Base-by-base conservation (phyloP, 805 yeast genomes). In the Kodamaea fukazawae region DNA sequence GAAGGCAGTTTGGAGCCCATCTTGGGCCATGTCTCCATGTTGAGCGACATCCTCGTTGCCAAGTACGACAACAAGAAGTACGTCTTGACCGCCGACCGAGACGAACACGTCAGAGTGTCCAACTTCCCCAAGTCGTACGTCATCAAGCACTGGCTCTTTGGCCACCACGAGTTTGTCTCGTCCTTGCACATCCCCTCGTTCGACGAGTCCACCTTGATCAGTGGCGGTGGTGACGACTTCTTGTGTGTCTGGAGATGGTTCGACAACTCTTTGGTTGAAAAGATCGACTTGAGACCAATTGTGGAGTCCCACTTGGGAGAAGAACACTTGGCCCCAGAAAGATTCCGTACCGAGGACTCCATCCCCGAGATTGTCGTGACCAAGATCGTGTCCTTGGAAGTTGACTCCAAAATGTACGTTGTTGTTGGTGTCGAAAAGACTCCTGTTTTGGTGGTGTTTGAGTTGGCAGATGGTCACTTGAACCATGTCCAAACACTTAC, bases 11-110 rank as follows among this genome's bases (percentile, higher is more conserved):
- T 68, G 36, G 74, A 68, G 28, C 97, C 97, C 2, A 71, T 91
- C 5, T 65, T 91, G 39, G 99, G 99, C 6, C 99, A 93, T 62
- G 98, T 93, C 4, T 90, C 97, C 2, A 88, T 93, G 96, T 74
- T 93, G 45, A 85, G 95, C n/a, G 88, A 81, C 46, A 74, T 90
- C 2, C 54, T 71, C 20, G 65, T 80, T 18, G 68, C 73, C 9
- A 43, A 50, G 15, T 45, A 56, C 27, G 36, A 53, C 6, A 75
- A 71, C 7, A 74, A 75, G 43, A 69, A 71, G 46, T 83, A 63
- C 44, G 58, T 90, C 11, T 71, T 91, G 40, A 81, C 95, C 1
- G 80, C 90, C 28, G 99, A 93, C 65, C 76, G 99, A 63, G 99
- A 93, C 62, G 99, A 93, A 62, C 99, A 95, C 61, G 84, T 93